Evolutionary conservation across 257 asterid genomes (phyloP).

Genomic region (Capsicum rhomboideum): DNA sequence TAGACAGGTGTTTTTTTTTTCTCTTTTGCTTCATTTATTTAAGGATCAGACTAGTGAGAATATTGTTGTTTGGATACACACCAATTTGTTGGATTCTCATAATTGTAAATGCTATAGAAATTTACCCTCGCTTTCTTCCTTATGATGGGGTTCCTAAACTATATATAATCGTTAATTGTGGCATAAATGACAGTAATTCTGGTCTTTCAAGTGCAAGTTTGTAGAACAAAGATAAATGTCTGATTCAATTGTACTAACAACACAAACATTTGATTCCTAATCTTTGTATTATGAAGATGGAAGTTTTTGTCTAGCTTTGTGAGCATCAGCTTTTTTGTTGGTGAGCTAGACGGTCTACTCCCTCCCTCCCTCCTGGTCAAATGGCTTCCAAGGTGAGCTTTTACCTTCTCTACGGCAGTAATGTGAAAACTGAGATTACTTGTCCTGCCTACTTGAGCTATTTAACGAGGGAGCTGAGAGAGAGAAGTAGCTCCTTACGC

Average conservation of each 20-base stretch:
- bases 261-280: background rate
- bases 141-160: background rate
- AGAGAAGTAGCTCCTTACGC: no score
- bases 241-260: background rate
- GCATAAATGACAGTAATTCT: background rate
- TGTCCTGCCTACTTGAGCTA: no score
- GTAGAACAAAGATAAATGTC: background rate
- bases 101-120: conserved; percentile 16
- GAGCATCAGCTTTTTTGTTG: background rate
- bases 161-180: background rate
- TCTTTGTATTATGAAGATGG: background rate
- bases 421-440: background rate
- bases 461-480: no score
- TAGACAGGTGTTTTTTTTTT: conserved; percentile 4
- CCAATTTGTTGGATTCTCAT: conserved; percentile 7
- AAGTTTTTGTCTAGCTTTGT: background rate
- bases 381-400: background rate
- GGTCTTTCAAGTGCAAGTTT: background rate
- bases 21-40: background rate
- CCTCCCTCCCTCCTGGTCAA: background rate
- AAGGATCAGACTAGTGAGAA: background rate
- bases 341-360: background rate
- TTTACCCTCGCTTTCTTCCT: background rate
- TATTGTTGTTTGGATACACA: background rate
- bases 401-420: background rate